phyloP scores from a whole-genome alignment of 768 basidiomycete species.

The Pleurotus citrinopileatus region DNA sequence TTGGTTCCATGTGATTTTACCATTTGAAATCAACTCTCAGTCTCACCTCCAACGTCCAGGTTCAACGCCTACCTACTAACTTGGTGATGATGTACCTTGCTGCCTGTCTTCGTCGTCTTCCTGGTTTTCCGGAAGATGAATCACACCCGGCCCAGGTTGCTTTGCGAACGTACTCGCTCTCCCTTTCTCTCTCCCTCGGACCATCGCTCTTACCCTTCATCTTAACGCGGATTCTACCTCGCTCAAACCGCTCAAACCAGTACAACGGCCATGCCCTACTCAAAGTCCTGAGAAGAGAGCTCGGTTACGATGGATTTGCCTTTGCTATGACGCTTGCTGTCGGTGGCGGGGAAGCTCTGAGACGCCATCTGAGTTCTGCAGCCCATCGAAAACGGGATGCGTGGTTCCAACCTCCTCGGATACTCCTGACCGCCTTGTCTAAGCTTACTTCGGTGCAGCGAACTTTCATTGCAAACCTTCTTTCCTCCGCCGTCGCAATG shows the following conservation, averaged over 20 bases:
- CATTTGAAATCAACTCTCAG: too few relatives aligned
- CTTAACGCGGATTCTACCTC: slow-evolving; percentile 25
- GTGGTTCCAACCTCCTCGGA: slow-evolving; percentile 3
- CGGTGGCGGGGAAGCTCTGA: slow-evolving; percentile 60
- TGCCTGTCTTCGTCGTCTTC: too few relatives aligned
- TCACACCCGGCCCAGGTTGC: slow-evolving; percentile 56
- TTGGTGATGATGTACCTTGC: too few relatives aligned
- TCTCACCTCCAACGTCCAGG: too few relatives aligned
- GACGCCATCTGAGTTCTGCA: slow-evolving; percentile 35
- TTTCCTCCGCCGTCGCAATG: slow-evolving; percentile 58
- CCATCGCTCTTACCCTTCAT: slow-evolving; percentile 60
- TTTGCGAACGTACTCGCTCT: slow-evolving; percentile 65
- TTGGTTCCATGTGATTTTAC: too few relatives aligned
- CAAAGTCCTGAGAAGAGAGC: slow-evolving; percentile 50
- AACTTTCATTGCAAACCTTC: slow-evolving; percentile 54
- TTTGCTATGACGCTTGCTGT: slow-evolving; percentile 63
- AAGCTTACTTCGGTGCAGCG: slow-evolving; percentile 30
- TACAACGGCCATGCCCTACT: slow-evolving; percentile 22
- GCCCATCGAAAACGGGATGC: background rate
- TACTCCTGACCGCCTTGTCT: background rate
- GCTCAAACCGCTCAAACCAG: slow-evolving; percentile 20
- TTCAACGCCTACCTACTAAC: too few relatives aligned
- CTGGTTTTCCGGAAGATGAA: slow-evolving; percentile 35
- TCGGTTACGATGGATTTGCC: slow-evolving; percentile 64
- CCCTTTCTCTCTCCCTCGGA: slow-evolving; percentile 63